Base-by-base conservation (phyloP, 2,329 filamentous ascomycete species). In the Fonsecaea pedrosoi region DNA sequence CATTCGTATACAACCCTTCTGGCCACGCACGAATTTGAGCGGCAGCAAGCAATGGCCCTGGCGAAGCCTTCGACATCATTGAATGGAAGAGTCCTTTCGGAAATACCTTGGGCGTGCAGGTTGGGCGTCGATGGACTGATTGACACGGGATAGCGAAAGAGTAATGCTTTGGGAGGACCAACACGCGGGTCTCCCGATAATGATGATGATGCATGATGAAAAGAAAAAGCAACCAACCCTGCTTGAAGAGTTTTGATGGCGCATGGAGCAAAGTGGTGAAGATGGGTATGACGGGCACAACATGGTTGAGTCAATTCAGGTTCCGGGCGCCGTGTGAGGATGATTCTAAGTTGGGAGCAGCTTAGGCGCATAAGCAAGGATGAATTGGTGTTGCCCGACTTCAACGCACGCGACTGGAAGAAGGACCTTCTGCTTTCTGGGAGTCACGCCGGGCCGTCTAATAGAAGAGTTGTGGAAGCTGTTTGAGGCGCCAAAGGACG, bases 1-100 rank as follows among this genome's bases (percentile, higher is more conserved):
- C 34, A 12, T 40, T 18, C 18, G 21, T 30, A 15, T 35, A 38
- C 8, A 61, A 21, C 25, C 21, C 32, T 2, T 9, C 48, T 54
- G 34, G 50, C 32, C 45, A 54, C 25, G 37, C 21, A 4, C 9
- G 12, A 8, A 8, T 34, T 32, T 15, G 9, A 55, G 5, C 30
- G 53, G 15, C 30, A n/a, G 7, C 15, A 15, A 55, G 25, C 53
- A n/a, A 10, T 50, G 18, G 10, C 18, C 5, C 45, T 25, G 45
- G 45, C 45, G 45, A 18, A 50, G 25, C 45, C 25, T 50, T 50
- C 45, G 45, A 21, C 45, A 21, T 50, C 45, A 50, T 25, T 50
- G 45, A 50, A 35, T 55, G 25, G 53, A 55, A 55, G 53, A 18
- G 25, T 55, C 25, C 3, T 55, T 34, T 25, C 9, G 8, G 6